Conservation (phyloP, 1,284 basidiomycete genomes). For the Ceratobasidium sp. region DNA sequence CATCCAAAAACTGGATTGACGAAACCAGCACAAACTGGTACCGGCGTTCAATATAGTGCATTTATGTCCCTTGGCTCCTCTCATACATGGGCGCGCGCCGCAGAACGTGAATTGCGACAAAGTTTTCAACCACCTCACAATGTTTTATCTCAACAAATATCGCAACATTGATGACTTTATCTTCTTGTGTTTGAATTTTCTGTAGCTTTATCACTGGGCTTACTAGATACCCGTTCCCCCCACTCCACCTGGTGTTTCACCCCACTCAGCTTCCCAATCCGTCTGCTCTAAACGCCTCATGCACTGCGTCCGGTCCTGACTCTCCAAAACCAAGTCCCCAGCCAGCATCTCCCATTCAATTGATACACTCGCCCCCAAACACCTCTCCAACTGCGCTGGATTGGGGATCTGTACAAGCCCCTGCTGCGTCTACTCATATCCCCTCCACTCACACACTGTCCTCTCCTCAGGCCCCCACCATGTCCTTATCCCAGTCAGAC, state of each 20-base stretch:
- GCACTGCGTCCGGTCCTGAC: not conserved
- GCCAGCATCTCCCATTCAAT: constrained; percentile 19
- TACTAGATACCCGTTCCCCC: too few species aligned
- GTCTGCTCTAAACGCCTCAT: not conserved
- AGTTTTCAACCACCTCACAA: not conserved
- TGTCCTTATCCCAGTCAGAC: not conserved
- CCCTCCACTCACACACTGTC: not conserved
- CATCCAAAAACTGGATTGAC: too few species aligned
- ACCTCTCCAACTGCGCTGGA: constrained; percentile 30
- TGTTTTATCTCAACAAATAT: constrained; percentile 30
- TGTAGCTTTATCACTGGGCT: too few species aligned
- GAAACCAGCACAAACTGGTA: too few species aligned
- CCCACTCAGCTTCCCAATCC: constrained; percentile 1
- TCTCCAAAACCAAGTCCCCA: constrained; percentile 9
- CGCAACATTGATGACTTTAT: constrained; percentile 20
- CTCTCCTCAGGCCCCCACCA: not conserved
- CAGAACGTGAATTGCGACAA: constrained; percentile 7
- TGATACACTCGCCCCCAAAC: constrained; percentile 15
- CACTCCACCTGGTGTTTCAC: constrained; percentile 19
- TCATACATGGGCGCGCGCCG: not conserved
- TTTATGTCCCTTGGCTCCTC: not conserved
- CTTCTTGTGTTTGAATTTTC: not conserved
- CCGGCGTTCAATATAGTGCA: too few species aligned
- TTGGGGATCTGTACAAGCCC: constrained; percentile 10
- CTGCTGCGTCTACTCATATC: constrained; percentile 19